phyloP scores from a whole-genome alignment of 1,139 yeast species.

The Kodamaea suecica region DNA sequence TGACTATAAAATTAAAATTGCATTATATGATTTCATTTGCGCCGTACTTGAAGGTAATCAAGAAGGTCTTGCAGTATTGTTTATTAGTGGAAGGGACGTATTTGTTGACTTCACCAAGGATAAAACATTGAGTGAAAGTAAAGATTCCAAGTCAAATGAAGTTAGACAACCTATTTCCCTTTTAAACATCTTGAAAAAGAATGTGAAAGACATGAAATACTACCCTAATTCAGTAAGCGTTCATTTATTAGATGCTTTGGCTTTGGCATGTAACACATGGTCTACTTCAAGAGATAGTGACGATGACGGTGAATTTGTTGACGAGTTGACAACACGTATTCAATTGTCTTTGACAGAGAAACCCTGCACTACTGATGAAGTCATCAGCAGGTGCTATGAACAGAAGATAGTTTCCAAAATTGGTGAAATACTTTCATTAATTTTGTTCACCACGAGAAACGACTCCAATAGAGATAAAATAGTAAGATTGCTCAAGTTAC shows the following conservation, averaged over 20 bases:
- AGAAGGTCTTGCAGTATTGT: slow-evolving; percentile 78
- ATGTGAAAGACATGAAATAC: slow-evolving; percentile 48
- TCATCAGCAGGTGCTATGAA: slow-evolving; percentile 50
- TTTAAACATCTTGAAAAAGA: slow-evolving; percentile 57
- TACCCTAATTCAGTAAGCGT: slow-evolving; percentile 58
- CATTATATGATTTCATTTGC: slow-evolving; percentile 70
- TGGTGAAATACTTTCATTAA: slow-evolving; percentile 71
- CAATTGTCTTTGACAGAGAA: slow-evolving; percentile 23
- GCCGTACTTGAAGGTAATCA: slow-evolving; percentile 75
- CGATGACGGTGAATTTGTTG: slow-evolving; percentile 50
- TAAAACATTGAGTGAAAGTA: slow-evolving; percentile 13
- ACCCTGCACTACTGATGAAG: slow-evolving; percentile 23
- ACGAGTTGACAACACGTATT: slow-evolving; percentile 45
- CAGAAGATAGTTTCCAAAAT: slow-evolving; percentile 62
- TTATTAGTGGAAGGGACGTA: slow-evolving; percentile 69
- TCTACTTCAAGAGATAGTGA: slow-evolving; percentile 51
- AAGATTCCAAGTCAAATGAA: not conserved
- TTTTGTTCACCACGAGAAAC: slow-evolving; percentile 59
- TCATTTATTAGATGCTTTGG: slow-evolving; percentile 62
- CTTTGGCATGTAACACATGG: slow-evolving; percentile 69
- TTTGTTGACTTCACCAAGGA: slow-evolving; percentile 33
- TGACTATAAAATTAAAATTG: slow-evolving; percentile 52
- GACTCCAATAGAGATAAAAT: slow-evolving; percentile 40
- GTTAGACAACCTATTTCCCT: slow-evolving; percentile 37
- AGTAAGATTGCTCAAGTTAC: slow-evolving; percentile 39